Evolutionary conservation across 495 filamentous ascomycete genomes (phyloP), one percentile per base, ranked within the genome.

Genomic region (Aspergillus mulundensis): DNA sequence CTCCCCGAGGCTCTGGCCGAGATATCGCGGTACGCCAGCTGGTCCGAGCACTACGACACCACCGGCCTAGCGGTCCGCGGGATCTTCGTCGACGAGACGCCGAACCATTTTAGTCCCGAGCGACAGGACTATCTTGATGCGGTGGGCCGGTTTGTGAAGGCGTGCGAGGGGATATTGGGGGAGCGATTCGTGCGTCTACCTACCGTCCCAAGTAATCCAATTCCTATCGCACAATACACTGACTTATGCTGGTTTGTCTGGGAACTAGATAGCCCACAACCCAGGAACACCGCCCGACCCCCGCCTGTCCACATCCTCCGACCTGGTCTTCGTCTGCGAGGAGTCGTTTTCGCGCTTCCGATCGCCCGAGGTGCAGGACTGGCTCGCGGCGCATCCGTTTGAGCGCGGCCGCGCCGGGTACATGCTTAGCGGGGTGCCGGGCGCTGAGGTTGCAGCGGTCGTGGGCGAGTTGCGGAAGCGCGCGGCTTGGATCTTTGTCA

Each of bases 41-140:
- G 60, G 60, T 43, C 55, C n/a, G 32, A 23, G 10, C 40, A 56
- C 11, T 36, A 54, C 20, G 60, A 45, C 21, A 14, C 36, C 16
- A 53, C 25, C 7, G 30, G 32, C 5, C 51, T 62, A 16, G 60
- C 55, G 24, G 34, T 62, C 7, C 23, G 55, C 5, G 60, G 60
- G 12, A 58, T 62, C 46, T 58, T 62, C 34, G 52, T 62, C 20
- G 60, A 62, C 20, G 60, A 62, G 47, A 62, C 60, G 5, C 60
- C 60, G 24, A 62, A 62, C 25, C 55, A 53, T 12, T 23, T 32
- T 7, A 8, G 8, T 40, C 47, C 5, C 20, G 32, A 14, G 23
- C 30, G 24, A 8, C 48, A 34, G 18, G 41, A 53, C 39, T 62
- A 58, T 38, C 48, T 62, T 16, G 7, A 11, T 1, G 24, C 16